Conservation (phyloP, 1,284 basidiomycete genomes). For the Ustilago bromivora region DNA sequence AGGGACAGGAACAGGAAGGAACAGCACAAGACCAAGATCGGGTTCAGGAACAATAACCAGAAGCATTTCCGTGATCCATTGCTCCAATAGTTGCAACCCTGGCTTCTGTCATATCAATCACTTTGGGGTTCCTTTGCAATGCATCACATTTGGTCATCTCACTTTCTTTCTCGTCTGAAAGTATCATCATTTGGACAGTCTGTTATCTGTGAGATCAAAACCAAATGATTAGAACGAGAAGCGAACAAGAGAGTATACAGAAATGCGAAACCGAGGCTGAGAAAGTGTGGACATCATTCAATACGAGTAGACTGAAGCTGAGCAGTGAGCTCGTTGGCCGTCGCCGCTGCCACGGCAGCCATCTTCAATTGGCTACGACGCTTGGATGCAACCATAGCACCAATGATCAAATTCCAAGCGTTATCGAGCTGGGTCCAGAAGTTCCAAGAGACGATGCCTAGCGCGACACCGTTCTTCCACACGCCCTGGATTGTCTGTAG, state of each 20-base stretch:
- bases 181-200: too few relatives aligned
- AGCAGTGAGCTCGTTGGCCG: slow-evolving; percentile 16
- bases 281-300: neutral
- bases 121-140: slow-evolving; percentile 4
- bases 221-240: neutral
- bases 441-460: slow-evolving; percentile 41
- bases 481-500: slow-evolving; percentile 41
- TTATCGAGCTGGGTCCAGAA: slow-evolving; percentile 47
- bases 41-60: slow-evolving; percentile 66
- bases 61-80: slow-evolving; percentile 68
- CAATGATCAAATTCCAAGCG: slow-evolving; percentile 41
- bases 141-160: neutral
- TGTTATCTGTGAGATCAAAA: neutral
- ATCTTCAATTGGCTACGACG: slow-evolving; percentile 6
- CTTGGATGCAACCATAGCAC: slow-evolving; percentile 33
- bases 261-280: neutral
- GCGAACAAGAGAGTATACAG: slow-evolving; percentile 11
- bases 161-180: too few relatives aligned
- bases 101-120: neutral
- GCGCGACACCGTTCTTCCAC: slow-evolving; percentile 52
- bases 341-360: slow-evolving; percentile 5
- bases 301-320: slow-evolving; percentile 28
- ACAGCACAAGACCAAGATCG: slow-evolving; percentile 82
- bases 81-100: slow-evolving; percentile 52
- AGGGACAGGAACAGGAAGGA: slow-evolving; percentile 83